Evolutionary conservation across 176 grass and related monocot species (phyloP), one percentile per base, ranked within the genome.

Genomic region (Aechmea fasciata): DNA sequence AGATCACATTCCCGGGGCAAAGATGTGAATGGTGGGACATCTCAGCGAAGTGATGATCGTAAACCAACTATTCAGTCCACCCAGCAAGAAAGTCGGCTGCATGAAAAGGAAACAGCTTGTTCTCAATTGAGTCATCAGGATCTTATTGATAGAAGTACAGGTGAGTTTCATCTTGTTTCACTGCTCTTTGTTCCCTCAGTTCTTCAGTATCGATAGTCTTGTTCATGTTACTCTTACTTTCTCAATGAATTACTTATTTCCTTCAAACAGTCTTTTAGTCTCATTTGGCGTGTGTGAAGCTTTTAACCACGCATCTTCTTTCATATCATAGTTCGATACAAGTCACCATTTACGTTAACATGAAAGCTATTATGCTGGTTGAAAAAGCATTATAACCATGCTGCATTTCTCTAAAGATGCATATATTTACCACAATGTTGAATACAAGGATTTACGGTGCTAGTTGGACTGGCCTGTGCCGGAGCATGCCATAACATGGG

Each of bases 81-180:
- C 48, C 65, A 24, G 15, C 63, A 63, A 78, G 70, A 48, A 9
- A 57, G 59, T 33, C 69, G 54, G 63, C 79, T 48, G 3, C 74
- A 49, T 68, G 73, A 20, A 72, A 80, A 63, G 17, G 79, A 87
- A 77, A 59, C 71, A 28, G 47, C 52, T 0, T 50, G 69, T 33
- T 49, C 23, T 76, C 75, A 61, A 69, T 80, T 57, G 26, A 78
- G 84, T 28, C 57, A 61, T n/a, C 69, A 51, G 28, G 67, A 64
- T 7, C 71, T 79, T 65, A n/a, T 53, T 41, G 55, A 13, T 47
- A 78, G 77, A 77, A 83, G 48, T 59, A 69, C 77, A 86, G 87
- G 87, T 90, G 51, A 26, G 57, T 74, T 67, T 62, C 67, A 48
- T 3, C 41, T 55, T 10, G 59, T 23, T 73, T 55, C 7, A 53